Evolutionary conservation across 2,329 filamentous ascomycete genomes (phyloP).

Genomic region (Cordyceps cicadae): DNA sequence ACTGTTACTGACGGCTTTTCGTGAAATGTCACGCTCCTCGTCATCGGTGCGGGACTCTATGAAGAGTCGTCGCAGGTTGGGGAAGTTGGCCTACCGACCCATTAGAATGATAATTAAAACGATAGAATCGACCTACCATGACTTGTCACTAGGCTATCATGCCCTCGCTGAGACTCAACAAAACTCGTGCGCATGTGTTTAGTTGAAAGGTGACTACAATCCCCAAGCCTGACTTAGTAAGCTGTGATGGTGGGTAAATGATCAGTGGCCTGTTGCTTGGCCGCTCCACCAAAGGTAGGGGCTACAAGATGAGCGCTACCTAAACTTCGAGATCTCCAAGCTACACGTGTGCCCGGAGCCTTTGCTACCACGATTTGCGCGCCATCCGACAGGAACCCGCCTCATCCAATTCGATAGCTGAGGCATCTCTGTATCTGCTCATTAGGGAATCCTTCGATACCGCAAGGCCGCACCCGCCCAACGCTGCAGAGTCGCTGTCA

Average conservation of each 20-base stretch:
- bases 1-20: slow-evolving; percentile 64
- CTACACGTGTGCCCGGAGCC: slow-evolving; percentile 9
- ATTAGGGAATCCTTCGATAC: not conserved
- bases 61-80: slow-evolving; percentile 91
- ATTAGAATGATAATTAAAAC: not conserved
- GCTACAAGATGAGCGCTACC: slow-evolving; percentile 5
- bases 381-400: not conserved
- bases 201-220: not conserved
- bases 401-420: not conserved
- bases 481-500: not conserved
- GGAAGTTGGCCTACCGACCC: slow-evolving; percentile 60
- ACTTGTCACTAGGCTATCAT: not conserved
- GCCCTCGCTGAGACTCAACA: not conserved
- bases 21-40: slow-evolving; percentile 89
- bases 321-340: slow-evolving; percentile 6
- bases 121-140: not conserved
- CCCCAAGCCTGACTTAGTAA: slow-evolving; percentile 9
- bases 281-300: slow-evolving; percentile 6
- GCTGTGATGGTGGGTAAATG: not conserved
- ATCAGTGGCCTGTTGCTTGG: not conserved
- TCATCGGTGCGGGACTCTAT: slow-evolving; percentile 88
- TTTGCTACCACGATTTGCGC: not conserved
- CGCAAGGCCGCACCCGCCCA: not conserved
- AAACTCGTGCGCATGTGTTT: not conserved
- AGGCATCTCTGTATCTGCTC: not conserved